Conservation (phyloP, 177 flowering plant species). For the Tripterygium wilfordii region DNA sequence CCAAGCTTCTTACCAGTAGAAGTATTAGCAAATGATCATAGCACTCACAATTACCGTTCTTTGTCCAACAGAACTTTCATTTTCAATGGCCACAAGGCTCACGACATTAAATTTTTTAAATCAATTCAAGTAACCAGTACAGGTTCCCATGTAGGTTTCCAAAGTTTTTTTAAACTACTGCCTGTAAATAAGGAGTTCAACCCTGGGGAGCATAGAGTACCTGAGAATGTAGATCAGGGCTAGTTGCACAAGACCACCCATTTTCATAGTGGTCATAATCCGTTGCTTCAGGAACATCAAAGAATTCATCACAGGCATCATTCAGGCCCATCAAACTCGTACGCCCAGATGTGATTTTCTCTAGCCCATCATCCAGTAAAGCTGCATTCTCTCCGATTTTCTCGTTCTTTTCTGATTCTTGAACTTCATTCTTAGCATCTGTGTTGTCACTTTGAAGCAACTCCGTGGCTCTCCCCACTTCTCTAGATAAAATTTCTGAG, state of each 20-base stretch:
- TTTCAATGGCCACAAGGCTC: too few species aligned
- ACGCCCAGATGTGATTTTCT: slow-evolving; percentile 22
- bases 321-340: slow-evolving; percentile 52
- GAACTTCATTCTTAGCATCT: slow-evolving; percentile 32
- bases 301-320: slow-evolving; percentile 82
- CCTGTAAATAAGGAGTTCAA: not conserved
- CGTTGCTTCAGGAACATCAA: slow-evolving; percentile 76
- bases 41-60: too few species aligned
- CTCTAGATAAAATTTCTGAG: slow-evolving; percentile 37
- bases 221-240: slow-evolving; percentile 32
- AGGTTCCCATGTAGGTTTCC: too few species aligned
- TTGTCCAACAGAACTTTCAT: too few species aligned
- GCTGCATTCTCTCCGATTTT: slow-evolving; percentile 7
- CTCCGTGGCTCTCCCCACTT: slow-evolving; percentile 27
- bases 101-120: too few species aligned
- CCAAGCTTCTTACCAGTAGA: too few species aligned
- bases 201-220: slow-evolving; percentile 24
- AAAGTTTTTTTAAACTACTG: not conserved
- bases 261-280: slow-evolving; percentile 44
- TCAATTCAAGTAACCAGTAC: too few species aligned
- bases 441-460: slow-evolving; percentile 29
- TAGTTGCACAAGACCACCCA: slow-evolving; percentile 43
- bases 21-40: too few species aligned
- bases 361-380: slow-evolving; percentile 20
- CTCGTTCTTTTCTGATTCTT: slow-evolving; percentile 11